Evolutionary conservation across 23 red algal species (phyloP).

Genomic region (Agarophyton chilense): DNA sequence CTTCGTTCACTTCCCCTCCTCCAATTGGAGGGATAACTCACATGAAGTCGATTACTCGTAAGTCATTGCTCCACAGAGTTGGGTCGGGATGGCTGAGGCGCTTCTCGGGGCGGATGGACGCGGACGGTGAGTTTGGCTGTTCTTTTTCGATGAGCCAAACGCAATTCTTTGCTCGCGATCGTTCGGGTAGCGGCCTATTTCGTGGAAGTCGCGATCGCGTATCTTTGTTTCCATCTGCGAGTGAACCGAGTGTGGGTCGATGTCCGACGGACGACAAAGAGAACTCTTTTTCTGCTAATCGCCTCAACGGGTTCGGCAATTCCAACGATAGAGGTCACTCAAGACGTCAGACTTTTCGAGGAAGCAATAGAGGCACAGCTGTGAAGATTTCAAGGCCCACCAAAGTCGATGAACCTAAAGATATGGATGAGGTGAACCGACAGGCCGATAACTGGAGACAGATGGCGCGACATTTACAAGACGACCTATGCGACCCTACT

Average conservation of each 20-base stretch:
- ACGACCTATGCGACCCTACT: constrained; percentile 52
- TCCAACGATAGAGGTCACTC: neutral
- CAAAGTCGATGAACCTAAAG: constrained; percentile 38
- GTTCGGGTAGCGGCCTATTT: constrained; percentile 21
- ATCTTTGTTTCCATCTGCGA: constrained; percentile 30
- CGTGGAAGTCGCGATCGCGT: constrained; percentile 25
- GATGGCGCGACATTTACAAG: constrained; percentile 68
- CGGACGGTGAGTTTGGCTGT: neutral
- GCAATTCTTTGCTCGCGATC: constrained; percentile 9
- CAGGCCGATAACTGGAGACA: constrained; percentile 64
- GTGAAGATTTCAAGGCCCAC: constrained; percentile 66
- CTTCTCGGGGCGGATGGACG: constrained; percentile 30
- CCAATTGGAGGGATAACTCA: constrained; percentile 9
- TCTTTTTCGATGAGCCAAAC: constrained; percentile 29
- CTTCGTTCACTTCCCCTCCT: constrained; percentile 43
- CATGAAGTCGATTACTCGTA: neutral
- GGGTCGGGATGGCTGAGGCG: constrained; percentile 37
- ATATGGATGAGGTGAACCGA: constrained; percentile 42
- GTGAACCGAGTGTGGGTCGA: constrained; percentile 34
- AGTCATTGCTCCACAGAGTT: constrained; percentile 53
- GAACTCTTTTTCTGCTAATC: constrained; percentile 34
- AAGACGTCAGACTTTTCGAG: constrained; percentile 7
- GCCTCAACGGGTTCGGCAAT: neutral
- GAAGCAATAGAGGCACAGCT: constrained; percentile 28
- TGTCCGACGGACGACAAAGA: constrained; percentile 38